Base-by-base conservation (phyloP, 2,329 filamentous ascomycete genomes). In the Aureobasidium mangrovei region DNA sequence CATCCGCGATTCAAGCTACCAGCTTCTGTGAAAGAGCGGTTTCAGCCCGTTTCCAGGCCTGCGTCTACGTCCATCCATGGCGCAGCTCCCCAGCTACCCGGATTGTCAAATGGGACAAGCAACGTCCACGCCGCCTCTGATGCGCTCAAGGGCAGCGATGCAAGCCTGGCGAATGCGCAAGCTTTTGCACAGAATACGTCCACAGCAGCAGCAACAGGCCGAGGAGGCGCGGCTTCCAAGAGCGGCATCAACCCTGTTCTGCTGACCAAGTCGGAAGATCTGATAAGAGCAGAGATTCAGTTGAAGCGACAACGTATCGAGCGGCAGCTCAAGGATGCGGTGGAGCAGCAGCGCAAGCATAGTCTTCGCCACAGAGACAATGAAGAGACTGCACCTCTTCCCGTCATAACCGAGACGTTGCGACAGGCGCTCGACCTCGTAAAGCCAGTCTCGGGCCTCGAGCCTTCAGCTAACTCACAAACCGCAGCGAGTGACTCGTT, bases 251-350 rank as follows among this genome's bases (percentile, higher is more conserved):
- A 94, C 68, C 88, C 89, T 47, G 83, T 94, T 58, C 77, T 94
- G 62, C 77, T 94, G 69, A 85, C 88, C 65, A 95, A 95, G 70
- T 91, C 90, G 61, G 86, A 89, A 66, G 83, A 88, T 66, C 76
- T 94, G 61, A 82, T 93, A 66, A 86, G 83, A 72, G 88, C 89
- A 65, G 89, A 95, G 71, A 74, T 88, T 58, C 82, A 86, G 66
- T 71, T 91, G 59, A 88, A 89, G 70, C 83, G 91, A 59, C 83
- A 91, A 70, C 82, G 86, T 59, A 75, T 96, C 63, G 93, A 97
- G 70, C 82, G 84, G 60, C 73, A 77, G 35, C 70, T 97, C 62
- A 84, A 81, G 68, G 86, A 94, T 52, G 86, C 95, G 69, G 72
- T 86, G 61, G 86, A 91, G 56, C 80, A 86, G 59, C 18, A 51